Evolutionary conservation across 495 filamentous ascomycete genomes (phyloP).

Genomic region (Trichoderma gamsii): DNA sequence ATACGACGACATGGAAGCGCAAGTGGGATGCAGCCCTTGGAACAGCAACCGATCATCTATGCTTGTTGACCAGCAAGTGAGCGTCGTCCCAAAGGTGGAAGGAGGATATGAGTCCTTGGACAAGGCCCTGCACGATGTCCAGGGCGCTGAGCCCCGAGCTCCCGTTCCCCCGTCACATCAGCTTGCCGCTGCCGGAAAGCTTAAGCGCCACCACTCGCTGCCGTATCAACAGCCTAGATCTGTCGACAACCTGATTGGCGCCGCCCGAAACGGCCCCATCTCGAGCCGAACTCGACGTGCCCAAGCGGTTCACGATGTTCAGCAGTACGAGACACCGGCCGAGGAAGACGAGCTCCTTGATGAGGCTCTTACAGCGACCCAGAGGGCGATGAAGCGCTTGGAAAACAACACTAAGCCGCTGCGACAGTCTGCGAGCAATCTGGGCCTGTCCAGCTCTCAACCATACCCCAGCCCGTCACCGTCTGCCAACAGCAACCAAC

Average conservation of each 20-base stretch:
- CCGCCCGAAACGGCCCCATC: conserved; percentile 53
- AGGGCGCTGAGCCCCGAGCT: conserved; percentile 54
- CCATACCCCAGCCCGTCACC: conserved; percentile 90
- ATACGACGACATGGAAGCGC: conserved; percentile 82
- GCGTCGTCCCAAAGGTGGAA: conserved; percentile 51
- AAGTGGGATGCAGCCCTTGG: conserved; percentile 87
- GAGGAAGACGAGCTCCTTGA: conserved; percentile 95
- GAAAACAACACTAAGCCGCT: conserved; percentile 45
- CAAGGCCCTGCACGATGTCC: conserved; percentile 66
- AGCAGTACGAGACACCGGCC: conserved; percentile 89
- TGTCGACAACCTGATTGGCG: conserved; percentile 54
- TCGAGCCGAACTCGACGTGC: conserved; percentile 81
- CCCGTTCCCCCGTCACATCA: conserved; percentile 49
- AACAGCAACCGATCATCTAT: conserved; percentile 72
- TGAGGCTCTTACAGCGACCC: conserved; percentile 57
- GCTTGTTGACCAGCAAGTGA: conserved; percentile 59
- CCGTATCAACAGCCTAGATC: conserved; percentile 62
- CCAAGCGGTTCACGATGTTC: conserved; percentile 67
- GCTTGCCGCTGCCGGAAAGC: conserved; percentile 43
- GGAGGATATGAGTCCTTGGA: conserved; percentile 66
- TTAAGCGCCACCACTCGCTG: conserved; percentile 70
- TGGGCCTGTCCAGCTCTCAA: conserved; percentile 49
- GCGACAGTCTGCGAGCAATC: conserved; percentile 52
- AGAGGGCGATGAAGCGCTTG: conserved; percentile 44
- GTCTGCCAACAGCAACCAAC: conserved; percentile 70